Evolutionary conservation across 129 eudicot genomes (phyloP), one percentile per base, ranked within the genome.

Genomic region (Silybum marianum): DNA sequence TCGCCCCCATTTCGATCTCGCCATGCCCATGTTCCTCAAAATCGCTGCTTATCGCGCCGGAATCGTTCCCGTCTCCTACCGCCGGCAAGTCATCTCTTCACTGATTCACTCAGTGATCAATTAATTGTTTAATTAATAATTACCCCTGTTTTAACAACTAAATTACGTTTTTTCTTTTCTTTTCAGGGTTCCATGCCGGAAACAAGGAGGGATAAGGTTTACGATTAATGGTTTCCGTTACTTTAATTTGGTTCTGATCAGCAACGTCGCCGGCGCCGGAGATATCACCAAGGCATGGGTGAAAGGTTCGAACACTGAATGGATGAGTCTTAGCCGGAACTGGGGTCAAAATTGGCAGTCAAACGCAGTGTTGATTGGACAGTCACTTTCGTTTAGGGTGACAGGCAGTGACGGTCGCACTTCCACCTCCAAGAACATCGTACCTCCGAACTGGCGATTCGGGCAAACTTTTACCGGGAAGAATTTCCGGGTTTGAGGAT

Each of bases 331-430:
- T 80, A 88, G 91, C 72, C 87, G 94, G 0, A 90, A 90, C 62
- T 90, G 94, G 97, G 97, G 97, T 16, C 97, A 92, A 63, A 92
- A 92, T 19, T 92, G 97, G 97, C 94, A 92, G 38, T 80, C 94
- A 22, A 87, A 88, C 30, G 34, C 90, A 0, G 91, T 86, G 21
- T 42, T 90, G 82, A 81, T 83, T 7, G 94, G 97, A 5, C 97
- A 92, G 80, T 86, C 92, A 7, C 90, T 92, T 71, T 86, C 89
- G 3, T 77, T 86, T 39, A 34, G 84, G 71, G 82, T 86, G 36
- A 74, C 25, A 39, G 62, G 77, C 38, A 80, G 89, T 72, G 87
- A 83, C 6, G 85, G 87, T 19, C 79, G 89, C 24, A 75, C 80
- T 48, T 83, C 87, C 1, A 84, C 87, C 23, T 83, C 89, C 0